Base-by-base conservation (phyloP, 2,329 filamentous ascomycete genomes). In the Paecilomyces sp. region DNA sequence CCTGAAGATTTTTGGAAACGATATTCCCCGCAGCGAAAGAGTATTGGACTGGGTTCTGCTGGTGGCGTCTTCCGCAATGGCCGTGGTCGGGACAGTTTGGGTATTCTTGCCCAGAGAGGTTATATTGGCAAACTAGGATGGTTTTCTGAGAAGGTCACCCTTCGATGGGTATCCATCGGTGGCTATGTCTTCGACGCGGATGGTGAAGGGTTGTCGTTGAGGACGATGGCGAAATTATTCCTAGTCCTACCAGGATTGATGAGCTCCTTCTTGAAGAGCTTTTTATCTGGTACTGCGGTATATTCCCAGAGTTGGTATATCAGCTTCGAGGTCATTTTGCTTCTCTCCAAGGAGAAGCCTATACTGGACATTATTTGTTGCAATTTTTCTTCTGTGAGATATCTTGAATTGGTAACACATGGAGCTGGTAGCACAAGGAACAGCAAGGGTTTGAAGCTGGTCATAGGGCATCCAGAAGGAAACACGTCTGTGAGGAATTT, bases 401-500 rank as follows among this genome's bases (percentile, higher is more conserved):
- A 99, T 56, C 94, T 85, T 15, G 92, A 97, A 71, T 99, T 99
- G 24, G 84, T 83, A 56, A 97, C 82, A 69, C 94, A 99, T 22
- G 93, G 89, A 33, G 90, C 85, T 1, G 94, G 94, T 1, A 99
- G 79, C 9, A 99, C 94, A 31, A 99, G 78, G 72, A 99, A 99
- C 8, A 99, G 77, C 51, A 84, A 86, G 1, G 80, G 71, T 25
- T 74, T 71, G 47, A 74, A 68, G 3, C 70, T 64, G 8, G 68
- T 64, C 13, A 66, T 62, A n/a, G 66, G 61, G 31, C 59, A 64
- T 50, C 60, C 60, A 51, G 62, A 50, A 24, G 57, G 66, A 22
- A 64, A 58, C 28, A 59, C 57, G 13, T 65, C 61, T 18, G 72
- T 83, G 53, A 96, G 77, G 69, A 96, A 96, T 22, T 83, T 76